phyloP scores from a whole-genome alignment of 192 early-diverging fungal species.

The Linderina pennispora region DNA sequence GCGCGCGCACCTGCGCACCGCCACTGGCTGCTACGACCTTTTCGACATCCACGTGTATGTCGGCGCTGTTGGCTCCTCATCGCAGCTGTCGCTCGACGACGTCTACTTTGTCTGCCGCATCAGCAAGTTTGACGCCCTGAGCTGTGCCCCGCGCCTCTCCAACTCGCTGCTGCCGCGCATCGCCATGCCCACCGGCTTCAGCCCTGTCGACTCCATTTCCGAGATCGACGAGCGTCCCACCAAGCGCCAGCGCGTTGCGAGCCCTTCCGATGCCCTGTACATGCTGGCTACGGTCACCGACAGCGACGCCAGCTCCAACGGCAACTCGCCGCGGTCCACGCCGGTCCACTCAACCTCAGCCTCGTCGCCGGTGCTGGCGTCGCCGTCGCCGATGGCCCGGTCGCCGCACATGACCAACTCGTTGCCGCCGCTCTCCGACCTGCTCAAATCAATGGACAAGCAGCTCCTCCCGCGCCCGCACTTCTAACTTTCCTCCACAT shows the following conservation, averaged over 20 bases:
- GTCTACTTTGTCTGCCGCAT: conserved; percentile 35
- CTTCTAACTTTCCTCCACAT: no score
- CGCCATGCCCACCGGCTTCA: conserved; percentile 4
- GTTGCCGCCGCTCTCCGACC: conserved; percentile 28
- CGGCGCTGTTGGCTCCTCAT: conserved; percentile 11
- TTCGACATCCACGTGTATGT: conserved; percentile 35
- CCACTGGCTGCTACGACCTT: conserved; percentile 17
- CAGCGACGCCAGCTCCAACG: conserved; percentile 1
- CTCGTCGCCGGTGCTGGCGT: conserved; percentile 9
- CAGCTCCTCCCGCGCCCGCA: no score
- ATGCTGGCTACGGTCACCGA: conserved; percentile 31
- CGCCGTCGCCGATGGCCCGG: conserved; percentile 1
- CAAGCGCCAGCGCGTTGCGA: conserved; percentile 7
- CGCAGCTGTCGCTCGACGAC: conserved; percentile 9
- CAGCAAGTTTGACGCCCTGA: conserved; percentile 22
- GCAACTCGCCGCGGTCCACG: conserved; percentile 8
- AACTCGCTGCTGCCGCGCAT: neutral
- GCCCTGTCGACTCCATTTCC: neutral
- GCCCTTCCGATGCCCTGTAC: conserved; percentile 13
- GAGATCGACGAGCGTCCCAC: neutral
- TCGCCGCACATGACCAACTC: neutral
- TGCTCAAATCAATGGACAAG: conserved; percentile 21
- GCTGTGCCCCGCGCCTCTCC: conserved; percentile 5
- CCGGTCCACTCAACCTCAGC: conserved; percentile 15
- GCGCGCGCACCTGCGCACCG: conserved; percentile 36